Evolutionary conservation across 2,329 filamentous ascomycete genomes (phyloP).

Genomic region (Reticulascus tulasneorum): DNA sequence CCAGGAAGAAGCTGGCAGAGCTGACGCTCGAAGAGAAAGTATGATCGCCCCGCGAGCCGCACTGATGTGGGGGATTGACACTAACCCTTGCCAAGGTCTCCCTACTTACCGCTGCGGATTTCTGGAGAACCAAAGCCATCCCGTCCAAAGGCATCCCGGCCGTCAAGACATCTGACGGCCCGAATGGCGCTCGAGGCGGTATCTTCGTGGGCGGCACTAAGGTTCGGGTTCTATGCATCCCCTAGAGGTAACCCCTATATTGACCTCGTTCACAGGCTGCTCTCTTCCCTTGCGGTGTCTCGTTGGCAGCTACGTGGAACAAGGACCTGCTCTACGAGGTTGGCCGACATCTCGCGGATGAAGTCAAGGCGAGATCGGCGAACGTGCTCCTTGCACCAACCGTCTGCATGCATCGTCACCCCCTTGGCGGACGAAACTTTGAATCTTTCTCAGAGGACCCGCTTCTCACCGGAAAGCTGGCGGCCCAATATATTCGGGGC

Average conservation of each 20-base stretch:
- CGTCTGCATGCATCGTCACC: constrained; percentile 77
- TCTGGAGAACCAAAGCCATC: constrained; percentile 66
- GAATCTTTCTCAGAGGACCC: constrained; percentile 86
- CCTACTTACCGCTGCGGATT: constrained; percentile 58
- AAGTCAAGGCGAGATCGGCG: constrained; percentile 69
- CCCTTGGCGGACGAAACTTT: constrained; percentile 80
- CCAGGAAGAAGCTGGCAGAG: constrained; percentile 46
- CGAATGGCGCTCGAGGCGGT: constrained; percentile 65
- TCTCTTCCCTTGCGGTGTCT: constrained; percentile 75
- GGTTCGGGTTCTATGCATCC: constrained; percentile 28
- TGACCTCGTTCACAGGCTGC: constrained; percentile 53
- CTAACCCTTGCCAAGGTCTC: constrained; percentile 40
- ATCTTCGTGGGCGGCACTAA: constrained; percentile 66
- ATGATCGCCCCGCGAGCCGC: constrained; percentile 2
- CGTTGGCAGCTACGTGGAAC: constrained; percentile 77
- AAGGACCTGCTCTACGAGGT: constrained; percentile 64
- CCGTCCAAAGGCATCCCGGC: constrained; percentile 59
- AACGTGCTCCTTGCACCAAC: constrained; percentile 73
- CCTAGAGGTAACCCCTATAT: no score
- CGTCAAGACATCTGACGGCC: constrained; percentile 65
- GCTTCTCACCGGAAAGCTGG: constrained; percentile 68
- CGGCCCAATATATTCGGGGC: constrained; percentile 67
- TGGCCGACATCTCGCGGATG: constrained; percentile 66
- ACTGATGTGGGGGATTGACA: not conserved
- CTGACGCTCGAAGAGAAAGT: constrained; percentile 58